These are phyloP conservation scores for Pterulicium gracile DNA, from an alignment of 1,284 basidiomycete genomes.

Conservation along the genomic window DNA sequence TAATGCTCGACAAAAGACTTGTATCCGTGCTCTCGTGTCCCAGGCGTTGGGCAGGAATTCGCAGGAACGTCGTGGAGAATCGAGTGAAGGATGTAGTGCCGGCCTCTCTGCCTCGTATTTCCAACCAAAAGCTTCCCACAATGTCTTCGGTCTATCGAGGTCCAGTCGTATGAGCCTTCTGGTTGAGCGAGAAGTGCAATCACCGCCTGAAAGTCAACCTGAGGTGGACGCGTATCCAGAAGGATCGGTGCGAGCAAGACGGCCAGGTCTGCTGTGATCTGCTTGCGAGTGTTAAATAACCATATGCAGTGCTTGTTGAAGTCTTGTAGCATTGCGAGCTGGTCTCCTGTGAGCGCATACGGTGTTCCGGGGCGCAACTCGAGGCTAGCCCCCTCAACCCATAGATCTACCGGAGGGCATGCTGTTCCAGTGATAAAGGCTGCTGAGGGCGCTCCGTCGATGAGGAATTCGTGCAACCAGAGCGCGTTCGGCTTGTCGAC, in stretches of 20 bases:
- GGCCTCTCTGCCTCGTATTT: slow-evolving; percentile 43
- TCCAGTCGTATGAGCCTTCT: slow-evolving; percentile 44
- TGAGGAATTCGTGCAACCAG: slow-evolving; percentile 48
- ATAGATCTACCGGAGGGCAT: slow-evolving; percentile 25
- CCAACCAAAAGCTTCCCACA: slow-evolving; percentile 38
- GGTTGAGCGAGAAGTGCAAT: slow-evolving; percentile 34
- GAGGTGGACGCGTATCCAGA: slow-evolving; percentile 16
- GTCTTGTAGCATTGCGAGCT: slow-evolving; percentile 41
- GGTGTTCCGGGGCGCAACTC: slow-evolving; percentile 25
- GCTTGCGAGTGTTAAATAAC: slow-evolving; percentile 50
- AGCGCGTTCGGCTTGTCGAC: slow-evolving; percentile 29
- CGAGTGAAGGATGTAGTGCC: slow-evolving; percentile 40
- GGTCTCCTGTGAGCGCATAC: slow-evolving; percentile 29
- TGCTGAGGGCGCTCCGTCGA: slow-evolving; percentile 36
- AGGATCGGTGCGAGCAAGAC: slow-evolving; percentile 56
- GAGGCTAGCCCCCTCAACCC: slow-evolving; percentile 21
- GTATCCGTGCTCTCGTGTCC: slow-evolving; percentile 34
- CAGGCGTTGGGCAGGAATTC: slow-evolving; percentile 37
- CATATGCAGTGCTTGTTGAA: slow-evolving; percentile 54
- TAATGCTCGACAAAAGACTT: slow-evolving; percentile 54
- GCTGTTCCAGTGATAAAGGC: slow-evolving; percentile 53
- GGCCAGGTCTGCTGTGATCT: slow-evolving; percentile 35
- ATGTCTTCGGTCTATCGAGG: slow-evolving; percentile 31
- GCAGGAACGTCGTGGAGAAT: slow-evolving; percentile 58
- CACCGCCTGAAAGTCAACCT: slow-evolving; percentile 49